Conservation (phyloP, 2,329 filamentous ascomycete species). For the Ceratocystis alfenasii region DNA sequence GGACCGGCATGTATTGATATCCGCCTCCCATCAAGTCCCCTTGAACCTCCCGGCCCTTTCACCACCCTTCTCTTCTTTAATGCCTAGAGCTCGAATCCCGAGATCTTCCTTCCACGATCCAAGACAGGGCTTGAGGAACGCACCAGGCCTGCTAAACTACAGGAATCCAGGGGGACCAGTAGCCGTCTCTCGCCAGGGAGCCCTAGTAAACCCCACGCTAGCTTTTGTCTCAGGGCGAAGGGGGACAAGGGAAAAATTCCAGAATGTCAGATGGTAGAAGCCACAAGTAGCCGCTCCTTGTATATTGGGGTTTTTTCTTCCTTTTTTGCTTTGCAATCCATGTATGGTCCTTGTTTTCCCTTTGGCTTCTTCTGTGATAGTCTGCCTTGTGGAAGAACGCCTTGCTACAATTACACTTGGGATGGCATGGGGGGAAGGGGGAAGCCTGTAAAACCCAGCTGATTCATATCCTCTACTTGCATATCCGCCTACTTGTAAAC, state of each 20-base stretch:
- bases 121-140: constrained; percentile 3
- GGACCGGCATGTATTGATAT: background rate
- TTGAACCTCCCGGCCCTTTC: background rate
- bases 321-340: background rate
- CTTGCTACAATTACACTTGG: background rate
- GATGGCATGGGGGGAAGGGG: background rate
- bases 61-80: constrained; percentile 1
- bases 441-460: no score
- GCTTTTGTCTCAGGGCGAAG: background rate
- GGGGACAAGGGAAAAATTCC: background rate
- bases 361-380: background rate
- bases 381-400: background rate
- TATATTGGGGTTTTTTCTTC: background rate
- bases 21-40: background rate
- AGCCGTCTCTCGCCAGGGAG: background rate
- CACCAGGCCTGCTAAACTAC: background rate
- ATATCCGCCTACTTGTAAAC: no score
- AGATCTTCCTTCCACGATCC: constrained; percentile 8
- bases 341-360: no score
- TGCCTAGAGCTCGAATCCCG: background rate
- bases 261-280: background rate
- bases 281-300: background rate
- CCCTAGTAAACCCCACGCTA: constrained; percentile 4
- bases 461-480: no score
- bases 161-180: background rate